phyloP scores from a whole-genome alignment of 148 eudicot genomes.

The Persicaria maculosa region DNA sequence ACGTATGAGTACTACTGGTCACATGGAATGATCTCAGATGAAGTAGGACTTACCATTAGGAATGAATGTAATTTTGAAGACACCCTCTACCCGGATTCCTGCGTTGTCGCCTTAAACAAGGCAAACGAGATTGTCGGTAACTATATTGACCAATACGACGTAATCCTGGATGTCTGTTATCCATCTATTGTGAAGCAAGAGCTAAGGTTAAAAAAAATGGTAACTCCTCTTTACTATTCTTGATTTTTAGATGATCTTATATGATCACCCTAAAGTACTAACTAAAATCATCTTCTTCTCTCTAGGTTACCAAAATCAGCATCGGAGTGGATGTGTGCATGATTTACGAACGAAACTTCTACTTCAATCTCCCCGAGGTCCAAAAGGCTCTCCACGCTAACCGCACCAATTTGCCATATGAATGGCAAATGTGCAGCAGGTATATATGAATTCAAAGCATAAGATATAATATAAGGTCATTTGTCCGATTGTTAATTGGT shows the following conservation, averaged over 20 bases:
- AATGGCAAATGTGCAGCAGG: constrained; percentile 88
- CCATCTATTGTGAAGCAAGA: constrained; percentile 88
- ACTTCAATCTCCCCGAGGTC: constrained; percentile 90
- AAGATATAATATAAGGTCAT: not conserved
- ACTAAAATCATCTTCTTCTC: not conserved
- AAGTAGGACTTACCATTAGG: constrained; percentile 66
- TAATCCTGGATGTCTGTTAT: constrained; percentile 87
- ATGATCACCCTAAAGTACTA: no score
- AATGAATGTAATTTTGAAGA: constrained; percentile 74
- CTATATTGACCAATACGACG: constrained; percentile 67
- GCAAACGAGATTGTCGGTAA: constrained; percentile 66
- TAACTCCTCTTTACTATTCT: constrained; percentile 15
- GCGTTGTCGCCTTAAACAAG: constrained; percentile 52
- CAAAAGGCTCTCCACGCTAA: constrained; percentile 96
- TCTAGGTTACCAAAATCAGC: constrained; percentile 88
- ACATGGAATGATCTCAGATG: constrained; percentile 97
- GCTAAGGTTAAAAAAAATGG: constrained; percentile 60
- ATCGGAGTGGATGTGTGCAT: constrained; percentile 91
- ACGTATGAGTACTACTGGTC: constrained; percentile 87
- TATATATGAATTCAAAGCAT: constrained; percentile 15
- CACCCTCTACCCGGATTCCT: constrained; percentile 48
- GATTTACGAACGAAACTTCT: constrained; percentile 62
- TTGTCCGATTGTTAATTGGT: not conserved
- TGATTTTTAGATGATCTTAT: no score
- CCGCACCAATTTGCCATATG: constrained; percentile 70